These are phyloP conservation scores for Leucosporidium yakuticum DNA, from an alignment of 768 basidiomycete species.

Conservation along the genomic window DNA sequence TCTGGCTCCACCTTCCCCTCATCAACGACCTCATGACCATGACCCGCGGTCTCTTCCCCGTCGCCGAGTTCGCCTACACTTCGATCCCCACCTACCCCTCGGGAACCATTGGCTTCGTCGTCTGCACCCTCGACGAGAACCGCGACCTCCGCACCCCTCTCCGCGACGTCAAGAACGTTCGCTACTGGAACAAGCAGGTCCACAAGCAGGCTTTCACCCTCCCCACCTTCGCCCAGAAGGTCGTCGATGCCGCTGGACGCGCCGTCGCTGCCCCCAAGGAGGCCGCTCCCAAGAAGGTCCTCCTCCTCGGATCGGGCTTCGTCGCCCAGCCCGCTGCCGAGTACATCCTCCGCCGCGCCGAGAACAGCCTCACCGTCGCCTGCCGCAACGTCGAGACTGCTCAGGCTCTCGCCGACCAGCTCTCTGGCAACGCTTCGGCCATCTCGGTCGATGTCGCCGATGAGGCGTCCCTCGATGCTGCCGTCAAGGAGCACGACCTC, in stretches of 20 bases:
- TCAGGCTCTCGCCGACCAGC: conserved; percentile 58
- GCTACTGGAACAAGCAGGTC: conserved; percentile 77
- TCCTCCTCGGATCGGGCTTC: conserved; percentile 89
- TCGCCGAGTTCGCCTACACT: conserved; percentile 83
- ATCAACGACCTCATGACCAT: conserved; percentile 68
- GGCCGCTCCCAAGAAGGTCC: conserved; percentile 55
- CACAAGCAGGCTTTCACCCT: conserved; percentile 80
- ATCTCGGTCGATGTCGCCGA: conserved; percentile 73
- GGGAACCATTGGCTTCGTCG: conserved; percentile 93
- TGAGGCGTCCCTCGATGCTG: conserved; percentile 64
- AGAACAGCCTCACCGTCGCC: conserved; percentile 78
- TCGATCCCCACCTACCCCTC: conserved; percentile 97
- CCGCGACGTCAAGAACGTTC: conserved; percentile 56
- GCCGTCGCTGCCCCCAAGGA: conserved; percentile 37
- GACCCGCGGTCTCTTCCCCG: conserved; percentile 68
- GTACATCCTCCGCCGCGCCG: conserved; percentile 74
- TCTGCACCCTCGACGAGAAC: conserved; percentile 68
- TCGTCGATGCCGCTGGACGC: conserved; percentile 51
- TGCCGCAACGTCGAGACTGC: conserved; percentile 81
- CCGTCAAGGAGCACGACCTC: conserved; percentile 78
- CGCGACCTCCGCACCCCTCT: conserved; percentile 68
- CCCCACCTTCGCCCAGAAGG: conserved; percentile 79
- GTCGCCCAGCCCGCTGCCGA: conserved; percentile 96
- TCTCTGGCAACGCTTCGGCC: conserved; percentile 60
- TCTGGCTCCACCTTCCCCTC: conserved; percentile 87